Conservation (phyloP, 148 eudicot genomes). For the Fallopia convolvulus region DNA sequence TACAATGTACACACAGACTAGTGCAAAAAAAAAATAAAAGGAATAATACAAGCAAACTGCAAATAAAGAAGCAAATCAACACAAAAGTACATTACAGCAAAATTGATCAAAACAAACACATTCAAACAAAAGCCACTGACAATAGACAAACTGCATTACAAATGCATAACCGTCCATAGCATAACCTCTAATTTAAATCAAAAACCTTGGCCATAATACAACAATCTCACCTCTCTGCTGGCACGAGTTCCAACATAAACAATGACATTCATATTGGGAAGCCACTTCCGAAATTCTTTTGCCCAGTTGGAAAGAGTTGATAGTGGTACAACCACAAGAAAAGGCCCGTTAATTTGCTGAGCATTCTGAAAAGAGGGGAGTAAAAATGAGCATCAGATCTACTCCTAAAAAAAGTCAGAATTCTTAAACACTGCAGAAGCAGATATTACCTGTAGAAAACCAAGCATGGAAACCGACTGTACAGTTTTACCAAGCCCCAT, state of each 20-base stretch:
- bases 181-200: not conserved
- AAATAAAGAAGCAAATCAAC: not conserved
- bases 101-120: not conserved
- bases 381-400: constrained; percentile 15
- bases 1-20: not conserved
- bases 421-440: not conserved
- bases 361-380: constrained; percentile 52
- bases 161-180: not conserved
- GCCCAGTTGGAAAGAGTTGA: constrained; percentile 99
- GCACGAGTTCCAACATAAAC: constrained; percentile 97
- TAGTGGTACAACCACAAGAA: constrained; percentile 96
- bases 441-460: constrained; percentile 71
- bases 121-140: not conserved
- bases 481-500: constrained; percentile 99
- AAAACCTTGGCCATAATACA: not conserved
- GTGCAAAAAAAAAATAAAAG: not conserved
- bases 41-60: not conserved
- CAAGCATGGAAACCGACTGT: constrained; percentile 99
- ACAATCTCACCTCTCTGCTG: constrained; percentile 77
- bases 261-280: constrained; percentile 83
- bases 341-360: constrained; percentile 92
- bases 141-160: not conserved
- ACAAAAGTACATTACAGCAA: not conserved
- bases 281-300: constrained; percentile 97
- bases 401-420: not conserved